Base-by-base conservation (phyloP, 495 filamentous ascomycete genomes). In the Penicillium parvum region DNA sequence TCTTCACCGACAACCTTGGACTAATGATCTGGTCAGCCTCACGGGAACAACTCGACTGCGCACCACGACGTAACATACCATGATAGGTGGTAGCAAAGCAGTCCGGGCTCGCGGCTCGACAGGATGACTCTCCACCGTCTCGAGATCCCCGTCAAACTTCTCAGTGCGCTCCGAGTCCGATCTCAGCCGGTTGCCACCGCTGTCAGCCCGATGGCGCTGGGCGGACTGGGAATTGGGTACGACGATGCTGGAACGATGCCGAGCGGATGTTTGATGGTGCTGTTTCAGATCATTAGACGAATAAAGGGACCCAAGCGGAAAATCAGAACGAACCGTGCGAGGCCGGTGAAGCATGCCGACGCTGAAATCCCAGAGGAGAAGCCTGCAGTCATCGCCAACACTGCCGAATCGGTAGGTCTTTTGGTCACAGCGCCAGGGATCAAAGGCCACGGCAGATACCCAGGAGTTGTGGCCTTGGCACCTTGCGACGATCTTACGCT, bases 361-460 rank as follows among this genome's bases (percentile, higher is more conserved):
- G 45, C 83, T 92, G 63, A 98, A 98, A 69, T 98, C 92, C 92
- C 92, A 98, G 22, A 98, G 69, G 36, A 96, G 75, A 22, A 98
- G 63, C 40, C 88, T 68, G 53, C 92, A 86, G 59, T 98, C 92
- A 60, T 96, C 90, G 4, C 94, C 94, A 11, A 97, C 94, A 51
- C 86, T 94, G 19, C 94, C 92, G 50, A 98, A 94, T 3, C 92
- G 77, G 56, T 98, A 98, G 47, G 88, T 96, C 47, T 83, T 77
- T 50, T 91, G 88, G 57, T 97, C 92, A 61, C 92, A 97, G 37
- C 90, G 77, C 92, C 92, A 97, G 0, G 88, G 87, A 60, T 98
- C 92, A 54, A 97, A 98, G 3, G 86, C 85, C 10, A 97, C 88
- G 17, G 84, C 79, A 2, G 88, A 90, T 1, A 98, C 90, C 91